Base-by-base conservation (phyloP, 2,329 filamentous ascomycete species). In the Trichoderma sp. region DNA sequence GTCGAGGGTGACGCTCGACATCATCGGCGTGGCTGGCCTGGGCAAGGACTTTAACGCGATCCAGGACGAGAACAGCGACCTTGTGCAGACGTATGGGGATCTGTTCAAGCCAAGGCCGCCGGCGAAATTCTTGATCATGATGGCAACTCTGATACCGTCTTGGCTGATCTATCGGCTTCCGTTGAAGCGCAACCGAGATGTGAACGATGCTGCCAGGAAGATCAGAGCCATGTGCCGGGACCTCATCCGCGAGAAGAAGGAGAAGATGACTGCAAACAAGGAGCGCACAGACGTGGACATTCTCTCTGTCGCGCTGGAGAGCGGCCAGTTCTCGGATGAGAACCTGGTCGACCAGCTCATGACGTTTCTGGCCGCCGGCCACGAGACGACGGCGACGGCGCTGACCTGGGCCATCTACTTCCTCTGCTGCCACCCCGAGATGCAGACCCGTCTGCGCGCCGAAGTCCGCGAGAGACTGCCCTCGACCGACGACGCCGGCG, bases 261-360 rank as follows among this genome's bases (percentile, higher is more conserved):
- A 77, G 53, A 83, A 82, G 73, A 58, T 84, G 73, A 49, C 84
- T 56, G 80, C 77, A 43, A 80, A 81, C 70, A 83, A 85, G 70
- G 81, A 86, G 70, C 79, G 80, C 29, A 80, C 80, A 1, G 88
- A 89, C 57, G 79, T 87, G 8, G 93, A 97, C 77, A 96, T 97
- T 69, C 83, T 97, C 40, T 93, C 91, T 0, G 91, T 95, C 0
- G 93, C 93, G 19, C 83, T 97, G 59, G 87, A 90, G 76, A 93
- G 89, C 49, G 92, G 91, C 58, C 88, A 84, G 6, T 96, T 96
- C 79, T 86, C 82, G 14, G 92, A 96, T 71, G 91, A 93, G 60
- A 89, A 93, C 70, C 86, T 97, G n/a, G 87, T 93, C 43, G 91
- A 96, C 77, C 93, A 97, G 80, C 87, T 96, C 77, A 96, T 96